Evolutionary conservation across 257 asterid species (phyloP).

Genomic region (Capsicum baccatum): DNA sequence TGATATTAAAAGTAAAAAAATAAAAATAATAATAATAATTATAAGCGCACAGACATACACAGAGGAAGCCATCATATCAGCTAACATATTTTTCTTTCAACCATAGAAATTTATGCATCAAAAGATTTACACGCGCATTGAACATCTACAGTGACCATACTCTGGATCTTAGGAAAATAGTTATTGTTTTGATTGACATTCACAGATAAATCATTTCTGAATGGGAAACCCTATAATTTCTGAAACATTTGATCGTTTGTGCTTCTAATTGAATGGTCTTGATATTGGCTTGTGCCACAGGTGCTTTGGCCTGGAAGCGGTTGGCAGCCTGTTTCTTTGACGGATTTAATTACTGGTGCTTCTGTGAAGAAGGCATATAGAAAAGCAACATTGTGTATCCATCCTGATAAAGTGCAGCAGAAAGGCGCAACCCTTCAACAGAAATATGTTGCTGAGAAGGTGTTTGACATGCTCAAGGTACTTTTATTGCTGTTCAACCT

Average conservation of each 20-base stretch:
- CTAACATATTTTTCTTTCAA: background rate
- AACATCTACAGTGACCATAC: background rate
- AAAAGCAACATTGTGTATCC: conserved; percentile 98
- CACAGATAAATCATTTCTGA: background rate
- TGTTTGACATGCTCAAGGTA: conserved; percentile 98
- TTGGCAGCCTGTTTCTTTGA: conserved; percentile 98
- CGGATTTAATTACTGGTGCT: conserved; percentile 91
- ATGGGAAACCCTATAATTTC: background rate
- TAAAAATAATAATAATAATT: no score
- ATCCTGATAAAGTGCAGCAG: conserved; percentile 99
- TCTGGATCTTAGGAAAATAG: background rate
- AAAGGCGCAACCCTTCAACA: conserved; percentile 98
- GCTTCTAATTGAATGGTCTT: conserved; percentile 23
- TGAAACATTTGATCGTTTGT: background rate
- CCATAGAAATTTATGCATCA: conserved; percentile 17
- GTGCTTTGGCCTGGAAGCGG: conserved; percentile 99
- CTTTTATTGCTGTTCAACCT: background rate
- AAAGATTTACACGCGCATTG: background rate
- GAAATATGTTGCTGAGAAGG: conserved; percentile 97
- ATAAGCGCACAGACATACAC: background rate
- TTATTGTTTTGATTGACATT: background rate
- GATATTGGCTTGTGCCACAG: conserved; percentile 43
- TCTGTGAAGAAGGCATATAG: conserved; percentile 87
- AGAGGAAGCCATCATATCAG: background rate
- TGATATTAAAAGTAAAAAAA: background rate